Evolutionary conservation across 345 rosid species (phyloP).

Genomic region (Gossypium thurberi): DNA sequence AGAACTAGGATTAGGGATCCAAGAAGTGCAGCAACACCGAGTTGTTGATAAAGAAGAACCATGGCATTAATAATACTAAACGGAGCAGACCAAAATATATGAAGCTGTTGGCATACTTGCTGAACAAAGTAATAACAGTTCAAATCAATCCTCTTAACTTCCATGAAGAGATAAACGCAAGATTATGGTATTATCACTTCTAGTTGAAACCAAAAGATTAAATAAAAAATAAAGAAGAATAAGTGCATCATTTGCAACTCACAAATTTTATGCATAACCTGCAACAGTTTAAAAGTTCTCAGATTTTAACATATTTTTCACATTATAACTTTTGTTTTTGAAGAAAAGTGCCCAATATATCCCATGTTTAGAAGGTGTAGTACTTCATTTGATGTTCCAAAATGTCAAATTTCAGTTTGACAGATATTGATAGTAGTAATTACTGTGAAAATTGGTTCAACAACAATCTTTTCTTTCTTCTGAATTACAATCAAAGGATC

Average conservation of each 20-base stretch:
- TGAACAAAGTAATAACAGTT: conserved; percentile 23
- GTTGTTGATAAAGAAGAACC: conserved; percentile 83
- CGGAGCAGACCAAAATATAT: conserved; percentile 91
- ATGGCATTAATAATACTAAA: conserved; percentile 70
- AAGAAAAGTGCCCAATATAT: not conserved
- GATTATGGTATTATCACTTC: not conserved
- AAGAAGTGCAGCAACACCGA: conserved; percentile 83
- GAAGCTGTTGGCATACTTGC: conserved; percentile 85
- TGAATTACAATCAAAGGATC: too few species aligned
- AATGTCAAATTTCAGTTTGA: not conserved
- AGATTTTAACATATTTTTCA: not conserved
- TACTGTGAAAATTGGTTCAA: too few species aligned
- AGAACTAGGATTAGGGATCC: conserved; percentile 75
- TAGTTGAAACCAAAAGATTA: not conserved
- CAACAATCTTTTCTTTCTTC: too few species aligned
- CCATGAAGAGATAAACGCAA: not conserved
- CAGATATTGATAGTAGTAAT: not conserved
- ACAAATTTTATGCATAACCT: not conserved
- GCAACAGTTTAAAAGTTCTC: not conserved
- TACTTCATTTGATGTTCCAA: not conserved
- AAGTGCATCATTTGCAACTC: not conserved
- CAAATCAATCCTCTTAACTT: not conserved
- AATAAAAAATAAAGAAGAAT: not conserved
- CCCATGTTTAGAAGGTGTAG: not conserved
- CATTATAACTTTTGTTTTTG: not conserved